These are phyloP conservation scores for Colletotrichum agaves DNA, from an alignment of 2,329 filamentous ascomycete species.

Conservation along the genomic window DNA sequence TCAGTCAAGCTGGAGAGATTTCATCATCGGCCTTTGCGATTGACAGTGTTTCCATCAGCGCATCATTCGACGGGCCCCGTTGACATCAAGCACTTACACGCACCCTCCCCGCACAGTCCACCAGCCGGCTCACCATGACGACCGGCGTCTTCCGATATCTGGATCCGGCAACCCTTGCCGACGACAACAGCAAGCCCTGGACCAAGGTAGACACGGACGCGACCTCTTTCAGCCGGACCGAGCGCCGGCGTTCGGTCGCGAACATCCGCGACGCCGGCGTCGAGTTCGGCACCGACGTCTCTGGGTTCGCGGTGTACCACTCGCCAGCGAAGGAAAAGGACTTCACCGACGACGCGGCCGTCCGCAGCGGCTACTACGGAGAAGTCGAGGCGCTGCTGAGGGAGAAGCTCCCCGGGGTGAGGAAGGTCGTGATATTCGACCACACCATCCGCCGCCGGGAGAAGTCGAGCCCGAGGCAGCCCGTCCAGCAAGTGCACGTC, in stretches of 20 bases:
- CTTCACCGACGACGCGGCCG: constrained; percentile 65
- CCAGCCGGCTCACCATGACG: constrained; percentile 58
- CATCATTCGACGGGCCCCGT: constrained; percentile 10
- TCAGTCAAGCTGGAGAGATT: not conserved
- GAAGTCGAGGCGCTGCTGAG: constrained; percentile 70
- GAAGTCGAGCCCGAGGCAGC: constrained; percentile 67
- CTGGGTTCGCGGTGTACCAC: constrained; percentile 67
- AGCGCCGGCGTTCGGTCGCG: constrained; percentile 59
- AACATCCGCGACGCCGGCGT: constrained; percentile 63
- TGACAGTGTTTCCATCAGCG: constrained; percentile 9
- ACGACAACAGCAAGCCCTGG: constrained; percentile 65
- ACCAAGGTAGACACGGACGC: constrained; percentile 71
- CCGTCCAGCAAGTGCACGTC: constrained; percentile 77
- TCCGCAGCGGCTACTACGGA: constrained; percentile 68
- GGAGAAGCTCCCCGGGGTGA: constrained; percentile 63
- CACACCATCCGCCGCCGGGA: constrained; percentile 72
- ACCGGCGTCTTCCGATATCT: constrained; percentile 69
- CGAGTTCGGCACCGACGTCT: constrained; percentile 65
- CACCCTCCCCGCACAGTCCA: not conserved
- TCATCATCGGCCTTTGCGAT: not conserved
- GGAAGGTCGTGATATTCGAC: constrained; percentile 76
- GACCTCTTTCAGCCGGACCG: constrained; percentile 61
- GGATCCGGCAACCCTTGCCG: constrained; percentile 58
- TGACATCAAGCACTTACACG: not conserved
- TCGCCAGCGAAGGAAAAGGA: constrained; percentile 62